phyloP scores from a whole-genome alignment of 1,284 basidiomycete species.

The Cystobasidium pallidum region DNA sequence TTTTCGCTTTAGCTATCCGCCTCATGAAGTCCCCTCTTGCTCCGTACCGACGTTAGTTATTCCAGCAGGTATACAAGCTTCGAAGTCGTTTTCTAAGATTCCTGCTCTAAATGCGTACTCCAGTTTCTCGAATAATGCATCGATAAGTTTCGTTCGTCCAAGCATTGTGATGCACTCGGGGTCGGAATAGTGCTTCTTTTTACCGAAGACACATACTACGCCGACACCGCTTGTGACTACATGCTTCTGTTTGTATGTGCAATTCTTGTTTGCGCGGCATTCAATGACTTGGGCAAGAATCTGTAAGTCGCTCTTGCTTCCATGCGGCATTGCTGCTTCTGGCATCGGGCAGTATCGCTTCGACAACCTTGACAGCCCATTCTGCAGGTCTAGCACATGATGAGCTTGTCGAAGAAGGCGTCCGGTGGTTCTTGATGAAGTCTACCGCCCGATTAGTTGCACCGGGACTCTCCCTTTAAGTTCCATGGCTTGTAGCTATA shows the following conservation, averaged over 20 bases:
- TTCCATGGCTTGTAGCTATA: background rate
- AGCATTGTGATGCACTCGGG: slow-evolving; percentile 15
- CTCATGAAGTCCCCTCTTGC: slow-evolving; percentile 29
- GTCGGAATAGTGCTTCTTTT: slow-evolving; percentile 27
- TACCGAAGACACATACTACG: slow-evolving; percentile 18
- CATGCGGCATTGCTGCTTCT: slow-evolving; percentile 11
- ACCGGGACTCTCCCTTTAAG: background rate
- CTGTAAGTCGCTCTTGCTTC: slow-evolving; percentile 15
- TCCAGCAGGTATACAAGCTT: background rate
- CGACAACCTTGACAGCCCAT: slow-evolving; percentile 15
- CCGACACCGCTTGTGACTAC: slow-evolving; percentile 31
- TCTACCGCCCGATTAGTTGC: background rate
- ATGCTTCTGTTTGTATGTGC: slow-evolving; percentile 21
- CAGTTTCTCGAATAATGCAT: slow-evolving; percentile 11
- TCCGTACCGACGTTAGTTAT: slow-evolving; percentile 27
- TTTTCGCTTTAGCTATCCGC: slow-evolving; percentile 12
- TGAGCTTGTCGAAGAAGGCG: background rate
- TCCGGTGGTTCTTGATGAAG: slow-evolving; percentile 9
- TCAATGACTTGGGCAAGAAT: slow-evolving; percentile 15
- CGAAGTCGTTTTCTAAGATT: slow-evolving; percentile 18
- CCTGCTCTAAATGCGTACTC: slow-evolving; percentile 21
- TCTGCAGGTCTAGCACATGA: background rate
- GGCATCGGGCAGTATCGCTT: slow-evolving; percentile 23
- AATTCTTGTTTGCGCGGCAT: slow-evolving; percentile 19
- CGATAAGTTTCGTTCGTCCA: slow-evolving; percentile 22